These are phyloP conservation scores for Byssoonygena ceratinophila DNA, from an alignment of 2,329 filamentous ascomycete genomes.

Conservation along the genomic window DNA sequence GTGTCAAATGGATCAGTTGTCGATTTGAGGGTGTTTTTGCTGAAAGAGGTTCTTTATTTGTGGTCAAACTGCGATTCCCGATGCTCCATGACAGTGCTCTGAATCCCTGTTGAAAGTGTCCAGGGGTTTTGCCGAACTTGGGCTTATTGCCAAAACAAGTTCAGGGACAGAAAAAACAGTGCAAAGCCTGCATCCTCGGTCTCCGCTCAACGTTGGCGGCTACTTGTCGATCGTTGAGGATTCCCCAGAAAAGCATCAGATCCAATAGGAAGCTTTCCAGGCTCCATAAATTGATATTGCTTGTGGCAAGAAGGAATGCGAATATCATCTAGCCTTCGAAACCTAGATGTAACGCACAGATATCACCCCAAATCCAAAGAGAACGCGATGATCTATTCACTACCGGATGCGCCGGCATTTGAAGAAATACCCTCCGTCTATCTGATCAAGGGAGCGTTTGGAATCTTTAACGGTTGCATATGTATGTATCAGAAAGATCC, in stretches of 20 bases:
- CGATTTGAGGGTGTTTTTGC: neutral
- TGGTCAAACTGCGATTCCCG: neutral
- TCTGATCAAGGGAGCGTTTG: neutral
- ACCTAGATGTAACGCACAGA: slow-evolving; percentile 1
- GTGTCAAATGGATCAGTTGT: neutral
- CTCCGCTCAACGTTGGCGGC: neutral
- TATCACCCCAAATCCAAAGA: neutral
- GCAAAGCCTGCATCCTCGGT: neutral
- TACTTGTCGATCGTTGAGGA: neutral
- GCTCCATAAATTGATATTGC: neutral
- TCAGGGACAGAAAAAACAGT: neutral
- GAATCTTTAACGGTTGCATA: neutral
- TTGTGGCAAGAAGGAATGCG: neutral
- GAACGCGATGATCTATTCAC: neutral
- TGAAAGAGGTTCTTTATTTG: neutral
- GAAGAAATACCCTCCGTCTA: neutral
- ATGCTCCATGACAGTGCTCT: neutral
- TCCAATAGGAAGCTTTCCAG: slow-evolving; percentile 5
- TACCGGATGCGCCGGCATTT: neutral
- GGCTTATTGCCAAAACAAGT: neutral
- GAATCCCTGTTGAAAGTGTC: neutral
- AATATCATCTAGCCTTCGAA: neutral
- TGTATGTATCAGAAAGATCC: neutral
- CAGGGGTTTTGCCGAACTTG: neutral
- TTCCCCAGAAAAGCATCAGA: neutral